Conservation (phyloP, 352 stramenopile species). For the Globisporangium perplexum region DNA sequence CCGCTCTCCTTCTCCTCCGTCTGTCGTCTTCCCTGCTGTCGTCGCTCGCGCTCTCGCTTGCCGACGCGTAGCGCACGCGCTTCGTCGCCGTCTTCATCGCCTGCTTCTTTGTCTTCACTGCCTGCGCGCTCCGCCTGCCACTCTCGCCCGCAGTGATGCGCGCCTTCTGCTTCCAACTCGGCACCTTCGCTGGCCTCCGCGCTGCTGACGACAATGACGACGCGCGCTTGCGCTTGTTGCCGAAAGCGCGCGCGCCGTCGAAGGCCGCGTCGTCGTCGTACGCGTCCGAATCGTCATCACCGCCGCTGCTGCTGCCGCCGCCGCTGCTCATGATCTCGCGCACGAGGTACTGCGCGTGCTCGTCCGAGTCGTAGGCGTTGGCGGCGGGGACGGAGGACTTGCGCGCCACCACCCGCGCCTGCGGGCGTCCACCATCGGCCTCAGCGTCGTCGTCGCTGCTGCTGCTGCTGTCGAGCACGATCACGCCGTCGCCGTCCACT, state of each 20-base stretch:
- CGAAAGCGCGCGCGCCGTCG: slow-evolving; percentile 3
- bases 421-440: background rate
- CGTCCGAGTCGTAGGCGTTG: slow-evolving; percentile 10
- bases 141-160: background rate
- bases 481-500: slow-evolving; percentile 18
- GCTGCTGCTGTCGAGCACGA: slow-evolving; percentile 14
- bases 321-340: slow-evolving; percentile 11
- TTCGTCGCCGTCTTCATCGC: background rate
- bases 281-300: slow-evolving; percentile 1
- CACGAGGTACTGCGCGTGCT: slow-evolving; percentile 14
- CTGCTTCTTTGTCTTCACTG: background rate
- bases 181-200: slow-evolving; percentile 1
- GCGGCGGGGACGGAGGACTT: slow-evolving; percentile 3
- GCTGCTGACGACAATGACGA: no score
- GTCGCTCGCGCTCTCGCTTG: background rate
- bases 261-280: slow-evolving; percentile 9
- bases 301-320: background rate
- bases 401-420: slow-evolving; percentile 7
- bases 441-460: slow-evolving; percentile 2
- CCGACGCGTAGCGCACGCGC: background rate
- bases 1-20: background rate
- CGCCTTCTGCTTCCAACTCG: background rate
- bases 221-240: slow-evolving; percentile 11
- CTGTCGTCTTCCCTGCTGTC: background rate
- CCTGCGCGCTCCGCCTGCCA: no score